A percentile compares a stretch with the other conserved stretches of the same genome.
Evolutionary conservation across 1,284 basidiomycete species (phyloP).

Genomic region (Trametes polyzona): DNA sequence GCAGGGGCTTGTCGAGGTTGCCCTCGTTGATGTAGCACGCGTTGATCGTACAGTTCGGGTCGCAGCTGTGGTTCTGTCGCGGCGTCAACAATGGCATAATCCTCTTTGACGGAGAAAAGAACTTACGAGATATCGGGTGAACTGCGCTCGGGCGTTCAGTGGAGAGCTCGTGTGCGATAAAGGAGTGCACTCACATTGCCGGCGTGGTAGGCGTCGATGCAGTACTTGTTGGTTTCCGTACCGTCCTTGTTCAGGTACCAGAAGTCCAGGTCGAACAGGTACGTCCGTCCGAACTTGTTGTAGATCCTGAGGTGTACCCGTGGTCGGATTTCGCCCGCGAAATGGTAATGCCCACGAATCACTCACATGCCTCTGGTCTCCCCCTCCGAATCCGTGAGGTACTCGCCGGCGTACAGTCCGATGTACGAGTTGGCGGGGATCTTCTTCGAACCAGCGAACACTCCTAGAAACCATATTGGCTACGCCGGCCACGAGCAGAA

Average conservation of each 20-base stretch:
- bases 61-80: slow-evolving; percentile 84
- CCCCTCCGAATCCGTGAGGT: slow-evolving; percentile 69
- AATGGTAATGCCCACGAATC: not conserved
- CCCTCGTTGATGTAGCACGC: slow-evolving; percentile 63
- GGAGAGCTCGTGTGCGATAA: not conserved
- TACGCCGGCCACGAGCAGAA: not conserved
- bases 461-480: slow-evolving; percentile 46
- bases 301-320: slow-evolving; percentile 58
- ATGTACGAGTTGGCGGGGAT: slow-evolving; percentile 77
- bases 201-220: slow-evolving; percentile 85
- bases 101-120: too few species aligned
- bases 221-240: slow-evolving; percentile 45
- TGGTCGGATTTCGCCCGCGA: not conserved
- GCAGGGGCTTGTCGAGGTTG: slow-evolving; percentile 46
- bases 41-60: slow-evolving; percentile 80
- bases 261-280: slow-evolving; percentile 84
- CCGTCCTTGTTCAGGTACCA: slow-evolving; percentile 56
- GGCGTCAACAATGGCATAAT: slow-evolving; percentile 15
- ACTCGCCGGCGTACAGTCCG: slow-evolving; percentile 86
- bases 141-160: slow-evolving; percentile 42
- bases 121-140: slow-evolving; percentile 69
- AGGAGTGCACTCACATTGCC: slow-evolving; percentile 67
- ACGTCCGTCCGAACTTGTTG: slow-evolving; percentile 78
- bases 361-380: slow-evolving; percentile 71
- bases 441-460: slow-evolving; percentile 63